Evolutionary conservation across 306 rosid genomes (phyloP), one percentile per base, ranked within the genome.

Genomic region (Ormosia emarginata): DNA sequence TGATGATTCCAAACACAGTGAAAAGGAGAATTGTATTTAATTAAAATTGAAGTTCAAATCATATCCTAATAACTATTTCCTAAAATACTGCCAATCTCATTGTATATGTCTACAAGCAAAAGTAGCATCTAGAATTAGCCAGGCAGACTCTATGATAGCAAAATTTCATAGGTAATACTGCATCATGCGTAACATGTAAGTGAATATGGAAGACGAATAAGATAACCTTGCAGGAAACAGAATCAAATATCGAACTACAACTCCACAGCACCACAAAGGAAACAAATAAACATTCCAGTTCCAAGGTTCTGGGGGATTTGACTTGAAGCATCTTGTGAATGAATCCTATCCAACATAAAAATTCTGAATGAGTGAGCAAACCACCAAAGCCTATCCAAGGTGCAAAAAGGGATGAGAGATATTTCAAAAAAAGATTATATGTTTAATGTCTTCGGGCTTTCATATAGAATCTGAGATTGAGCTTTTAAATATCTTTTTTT

Each of bases 201-300:
- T 10, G 9, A 14, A 55, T 67, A 1, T 44, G 7, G 17, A 29
- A 44, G 53, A 75, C 67, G 46, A 79, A 71, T 24, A 62, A n/a
- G 79, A 91, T 58, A 79, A 95, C 99, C 98, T 93, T 32, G 79
- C 41, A 17, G 99, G 99, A 78, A 93, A 93, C 67, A 93, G 72
- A 85, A 95, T 50, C 85, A 93, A 77, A 88, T 95, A 95, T 17
- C 99, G 94, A 84, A 93, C 50, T 56, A 92, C 87, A 14, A 93
- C 97, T 41, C 99, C 99, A n/a, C 32, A 87, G 91, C 99, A 95
- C 99, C 99, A 95, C 76, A 92, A 71, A 33, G 99, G 99, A 82
- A 95, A 95, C 90, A 95, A 85, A 84, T 95, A 95, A 32, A 93
- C 47, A 89, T 95, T 95, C 99, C 98, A 95, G 84, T 93, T 92